Conservation (phyloP, 2,329 filamentous ascomycete genomes). For the Coniochaeta ligniaria region DNA sequence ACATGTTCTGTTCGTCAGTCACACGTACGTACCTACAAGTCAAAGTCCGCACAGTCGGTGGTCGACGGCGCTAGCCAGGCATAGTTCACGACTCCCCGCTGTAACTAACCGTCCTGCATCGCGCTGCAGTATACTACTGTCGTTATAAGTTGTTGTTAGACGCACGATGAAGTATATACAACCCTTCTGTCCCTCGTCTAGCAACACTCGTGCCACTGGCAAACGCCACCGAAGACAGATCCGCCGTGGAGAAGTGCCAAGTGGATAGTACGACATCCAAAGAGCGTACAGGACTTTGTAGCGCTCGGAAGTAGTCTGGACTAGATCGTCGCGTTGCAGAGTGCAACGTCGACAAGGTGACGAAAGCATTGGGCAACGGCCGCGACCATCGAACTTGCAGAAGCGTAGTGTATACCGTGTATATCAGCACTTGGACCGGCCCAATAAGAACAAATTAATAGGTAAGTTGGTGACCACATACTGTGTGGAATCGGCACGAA, state of each 20-base stretch:
- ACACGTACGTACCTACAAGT: too few species aligned
- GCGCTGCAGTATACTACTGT: not conserved
- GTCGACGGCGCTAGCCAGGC: too few species aligned
- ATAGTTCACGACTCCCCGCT: not conserved
- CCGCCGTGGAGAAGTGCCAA: not conserved
- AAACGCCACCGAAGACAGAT: not conserved
- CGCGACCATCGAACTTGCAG: not conserved
- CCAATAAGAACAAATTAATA: not conserved
- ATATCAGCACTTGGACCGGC: not conserved
- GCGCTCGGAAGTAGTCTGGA: not conserved
- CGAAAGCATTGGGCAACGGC: not conserved
- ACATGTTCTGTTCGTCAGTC: too few species aligned
- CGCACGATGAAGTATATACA: not conserved
- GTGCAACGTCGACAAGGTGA: not conserved
- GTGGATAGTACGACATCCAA: not conserved
- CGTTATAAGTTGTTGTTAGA: not conserved
- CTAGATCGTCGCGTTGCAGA: not conserved
- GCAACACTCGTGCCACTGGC: not conserved
- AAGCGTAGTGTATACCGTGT: not conserved
- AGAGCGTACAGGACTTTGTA: not conserved
- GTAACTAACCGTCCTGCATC: not conserved
- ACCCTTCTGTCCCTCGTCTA: not conserved
- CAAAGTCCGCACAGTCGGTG: too few species aligned
- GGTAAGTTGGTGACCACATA: not conserved
- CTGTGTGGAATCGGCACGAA: not conserved